Evolutionary conservation across 768 basidiomycete species (phyloP), one percentile per base, ranked within the genome.

Genomic region (Leccinum barrowsii): DNA sequence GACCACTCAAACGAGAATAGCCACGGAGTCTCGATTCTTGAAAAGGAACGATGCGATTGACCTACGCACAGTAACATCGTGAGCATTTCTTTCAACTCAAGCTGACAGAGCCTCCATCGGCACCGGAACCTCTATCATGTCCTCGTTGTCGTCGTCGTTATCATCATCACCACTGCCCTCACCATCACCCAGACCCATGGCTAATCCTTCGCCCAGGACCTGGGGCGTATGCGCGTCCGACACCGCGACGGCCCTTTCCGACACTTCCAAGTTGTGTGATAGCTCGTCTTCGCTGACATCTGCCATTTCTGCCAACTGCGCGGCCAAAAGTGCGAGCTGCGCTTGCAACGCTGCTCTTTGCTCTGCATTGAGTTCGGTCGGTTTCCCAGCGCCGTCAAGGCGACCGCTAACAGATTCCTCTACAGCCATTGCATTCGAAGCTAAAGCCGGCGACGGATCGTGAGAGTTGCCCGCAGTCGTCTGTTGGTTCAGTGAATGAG

Each of bases 261-360:
- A 32, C 12, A 55, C 46, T 28, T 72, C 64, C 32, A 69, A 47
- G 37, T 73, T 70, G 1, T 67, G 64, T 15, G 71, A 72, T 17
- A 71, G 60, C 37, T 63, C 67, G 35, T 70, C 73, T 35, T 73
- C 75, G 11, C 60, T 60, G 47, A 72, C 74, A 53, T 83, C 81
- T 13, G 82, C 84, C 50, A 90, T 76, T 67, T 89, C 89, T 24
- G 82, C 81, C 24, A 92, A 68, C 65, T 91, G 90, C 1, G 85
- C 86, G 5, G 89, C 87, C 55, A 91, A 69, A 30, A 91, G 77
- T 3, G 85, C 88, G 47, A 91, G 76, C 62, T 87, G 87, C 1
- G 86, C 87, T 65, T 90, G 89, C 54, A 91, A 70, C 54, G 85
- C 82, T 35, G 89, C 87, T 17, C 90, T 79, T 49, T 81, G 76